Evolutionary conservation across 495 filamentous ascomycete species (phyloP).

Genomic region (Penicillium dipodomyicola): DNA sequence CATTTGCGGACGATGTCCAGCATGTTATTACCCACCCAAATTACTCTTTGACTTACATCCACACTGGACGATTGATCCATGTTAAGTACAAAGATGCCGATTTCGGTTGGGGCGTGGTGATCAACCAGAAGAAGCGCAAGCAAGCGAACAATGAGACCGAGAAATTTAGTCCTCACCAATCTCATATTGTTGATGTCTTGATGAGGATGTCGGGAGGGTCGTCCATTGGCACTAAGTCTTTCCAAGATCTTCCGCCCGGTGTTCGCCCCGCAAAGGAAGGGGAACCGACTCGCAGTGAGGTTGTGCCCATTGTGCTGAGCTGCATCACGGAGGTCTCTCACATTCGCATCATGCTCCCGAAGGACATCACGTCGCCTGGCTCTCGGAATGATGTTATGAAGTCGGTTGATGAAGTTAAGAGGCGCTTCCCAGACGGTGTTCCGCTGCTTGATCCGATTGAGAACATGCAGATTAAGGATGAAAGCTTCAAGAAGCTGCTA

Average conservation of each 20-base stretch:
- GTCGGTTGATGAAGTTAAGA: conserved; percentile 68
- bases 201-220: conserved; percentile 65
- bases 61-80: conserved; percentile 77
- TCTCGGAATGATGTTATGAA: conserved; percentile 65
- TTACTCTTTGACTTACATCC: conserved; percentile 75
- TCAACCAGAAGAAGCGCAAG: conserved; percentile 64
- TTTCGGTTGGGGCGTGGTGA: conserved; percentile 89
- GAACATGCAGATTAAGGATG: conserved; percentile 89
- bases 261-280: conserved; percentile 61
- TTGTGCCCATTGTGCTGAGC: conserved; percentile 81
- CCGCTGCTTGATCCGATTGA: conserved; percentile 88
- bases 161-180: conserved; percentile 66
- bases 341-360: conserved; percentile 73
- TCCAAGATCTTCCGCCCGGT: conserved; percentile 60
- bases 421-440: conserved; percentile 89
- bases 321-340: conserved; percentile 77
- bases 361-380: conserved; percentile 61
- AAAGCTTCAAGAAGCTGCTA: conserved; percentile 86
- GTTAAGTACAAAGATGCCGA: conserved; percentile 75
- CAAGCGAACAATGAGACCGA: conserved; percentile 59
- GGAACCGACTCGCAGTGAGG: conserved; percentile 72
- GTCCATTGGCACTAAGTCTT: conserved; percentile 54
- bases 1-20: conserved; percentile 79
- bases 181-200: conserved; percentile 77
- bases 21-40: conserved; percentile 86